Conservation (phyloP, 495 filamentous ascomycete species). For the Daldinia vernicosa region DNA sequence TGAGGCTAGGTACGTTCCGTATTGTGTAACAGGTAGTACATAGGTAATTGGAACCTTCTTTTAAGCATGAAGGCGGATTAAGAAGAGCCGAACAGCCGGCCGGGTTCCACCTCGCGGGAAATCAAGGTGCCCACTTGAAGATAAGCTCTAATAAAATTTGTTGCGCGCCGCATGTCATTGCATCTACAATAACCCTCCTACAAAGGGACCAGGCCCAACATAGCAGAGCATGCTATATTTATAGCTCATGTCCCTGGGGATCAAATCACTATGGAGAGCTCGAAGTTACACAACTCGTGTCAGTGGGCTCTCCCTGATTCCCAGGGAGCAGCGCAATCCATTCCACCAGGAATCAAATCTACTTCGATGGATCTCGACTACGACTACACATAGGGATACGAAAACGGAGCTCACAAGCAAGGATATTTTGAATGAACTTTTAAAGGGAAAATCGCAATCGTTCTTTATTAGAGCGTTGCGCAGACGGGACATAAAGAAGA, state of each 20-base stretch:
- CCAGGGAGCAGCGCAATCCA: slow-evolving; percentile 42
- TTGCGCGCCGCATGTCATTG: background rate
- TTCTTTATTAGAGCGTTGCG: background rate
- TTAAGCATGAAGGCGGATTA: background rate
- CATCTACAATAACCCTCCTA: background rate
- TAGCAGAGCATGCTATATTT: slow-evolving; percentile 40
- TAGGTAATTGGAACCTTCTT: background rate
- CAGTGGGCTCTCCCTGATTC: slow-evolving; percentile 48
- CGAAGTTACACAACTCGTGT: slow-evolving; percentile 32
- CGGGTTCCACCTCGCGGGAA: background rate
- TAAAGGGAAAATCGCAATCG: background rate
- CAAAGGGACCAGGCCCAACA: slow-evolving; percentile 8
- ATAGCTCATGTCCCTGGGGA: slow-evolving; percentile 58
- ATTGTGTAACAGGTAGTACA: background rate
- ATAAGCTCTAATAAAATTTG: slow-evolving; percentile 25
- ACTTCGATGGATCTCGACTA: slow-evolving; percentile 24
- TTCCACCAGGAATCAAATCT: slow-evolving; percentile 9
- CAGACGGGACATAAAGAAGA: slow-evolving; percentile 12
- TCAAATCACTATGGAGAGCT: slow-evolving; percentile 50
- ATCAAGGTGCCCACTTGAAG: background rate
- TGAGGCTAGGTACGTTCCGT: background rate
- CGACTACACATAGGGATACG: background rate
- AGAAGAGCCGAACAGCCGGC: slow-evolving; percentile 10
- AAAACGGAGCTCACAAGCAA: background rate
- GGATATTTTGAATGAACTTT: background rate